Evolutionary conservation across 495 filamentous ascomycete genomes (phyloP).

Genomic region (Hyphodiscus hymeniophilus): DNA sequence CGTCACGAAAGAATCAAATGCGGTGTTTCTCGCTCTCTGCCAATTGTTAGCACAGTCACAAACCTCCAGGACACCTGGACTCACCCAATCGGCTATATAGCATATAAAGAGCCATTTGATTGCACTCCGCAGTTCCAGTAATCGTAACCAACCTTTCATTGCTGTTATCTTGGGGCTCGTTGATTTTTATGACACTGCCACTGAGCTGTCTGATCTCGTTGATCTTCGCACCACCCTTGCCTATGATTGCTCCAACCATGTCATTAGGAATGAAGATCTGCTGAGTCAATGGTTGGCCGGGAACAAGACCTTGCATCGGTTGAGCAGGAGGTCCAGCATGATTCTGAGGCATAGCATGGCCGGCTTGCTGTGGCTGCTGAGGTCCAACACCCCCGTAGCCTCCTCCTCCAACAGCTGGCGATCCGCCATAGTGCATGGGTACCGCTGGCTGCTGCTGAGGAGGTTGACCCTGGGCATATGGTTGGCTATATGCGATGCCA

Average conservation of each 20-base stretch:
- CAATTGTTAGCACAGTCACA: constrained; percentile 18
- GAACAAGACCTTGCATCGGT: constrained; percentile 67
- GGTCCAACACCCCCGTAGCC: constrained; percentile 68
- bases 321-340: constrained; percentile 55
- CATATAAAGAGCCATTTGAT: constrained; percentile 99
- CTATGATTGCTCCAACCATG: constrained; percentile 99
- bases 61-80: constrained; percentile 23
- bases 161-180: constrained; percentile 97
- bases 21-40: constrained; percentile 80
- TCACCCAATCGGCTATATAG: constrained; percentile 92
- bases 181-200: constrained; percentile 99
- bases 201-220: constrained; percentile 96
- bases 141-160: constrained; percentile 97
- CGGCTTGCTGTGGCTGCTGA: constrained; percentile 59
- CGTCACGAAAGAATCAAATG: constrained; percentile 25
- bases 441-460: constrained; percentile 56
- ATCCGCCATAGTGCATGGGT: constrained; percentile 66
- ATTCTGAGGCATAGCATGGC: constrained; percentile 43
- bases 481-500: constrained; percentile 58
- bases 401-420: constrained; percentile 54
- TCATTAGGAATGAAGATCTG: constrained; percentile 99
- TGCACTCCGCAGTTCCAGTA: constrained; percentile 94
- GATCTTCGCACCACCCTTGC: constrained; percentile 98
- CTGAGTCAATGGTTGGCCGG: constrained; percentile 85
- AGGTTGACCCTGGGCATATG: constrained; percentile 50